Conservation (phyloP, 2,329 filamentous ascomycete species). For the Scedosporium aurantiacum region DNA sequence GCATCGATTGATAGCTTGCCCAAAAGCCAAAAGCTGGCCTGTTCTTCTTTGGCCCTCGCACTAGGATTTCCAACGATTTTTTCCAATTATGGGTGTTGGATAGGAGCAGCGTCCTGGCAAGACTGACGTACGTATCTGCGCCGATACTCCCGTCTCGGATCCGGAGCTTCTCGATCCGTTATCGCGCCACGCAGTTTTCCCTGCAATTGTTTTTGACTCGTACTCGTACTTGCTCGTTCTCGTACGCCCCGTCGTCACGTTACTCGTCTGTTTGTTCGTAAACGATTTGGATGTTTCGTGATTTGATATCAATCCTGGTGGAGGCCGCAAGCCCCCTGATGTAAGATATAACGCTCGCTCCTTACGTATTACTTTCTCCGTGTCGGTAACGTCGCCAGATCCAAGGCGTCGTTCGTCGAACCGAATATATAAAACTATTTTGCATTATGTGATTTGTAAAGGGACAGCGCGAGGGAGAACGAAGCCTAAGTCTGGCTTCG, state of each 20-base stretch:
- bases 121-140: not conserved
- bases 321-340: not conserved
- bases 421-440: not conserved
- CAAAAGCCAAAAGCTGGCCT: too few relatives aligned
- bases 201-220: not conserved
- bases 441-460: not conserved
- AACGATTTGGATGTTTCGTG: not conserved
- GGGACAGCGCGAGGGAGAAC: not conserved
- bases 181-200: not conserved
- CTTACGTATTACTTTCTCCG: not conserved
- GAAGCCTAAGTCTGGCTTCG: not conserved
- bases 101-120: not conserved
- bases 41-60: too few relatives aligned
- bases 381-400: not conserved
- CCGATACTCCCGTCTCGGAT: not conserved
- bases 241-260: not conserved
- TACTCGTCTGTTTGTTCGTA: too few relatives aligned
- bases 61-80: not conserved
- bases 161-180: not conserved
- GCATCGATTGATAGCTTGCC: too few relatives aligned
- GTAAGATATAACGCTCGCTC: not conserved
- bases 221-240: not conserved
- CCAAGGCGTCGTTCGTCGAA: conserved; percentile 1
- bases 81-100: not conserved
- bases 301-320: not conserved